phyloP scores from a whole-genome alignment of 139 green algal genomes.

The Zygnema cylindricum region DNA sequence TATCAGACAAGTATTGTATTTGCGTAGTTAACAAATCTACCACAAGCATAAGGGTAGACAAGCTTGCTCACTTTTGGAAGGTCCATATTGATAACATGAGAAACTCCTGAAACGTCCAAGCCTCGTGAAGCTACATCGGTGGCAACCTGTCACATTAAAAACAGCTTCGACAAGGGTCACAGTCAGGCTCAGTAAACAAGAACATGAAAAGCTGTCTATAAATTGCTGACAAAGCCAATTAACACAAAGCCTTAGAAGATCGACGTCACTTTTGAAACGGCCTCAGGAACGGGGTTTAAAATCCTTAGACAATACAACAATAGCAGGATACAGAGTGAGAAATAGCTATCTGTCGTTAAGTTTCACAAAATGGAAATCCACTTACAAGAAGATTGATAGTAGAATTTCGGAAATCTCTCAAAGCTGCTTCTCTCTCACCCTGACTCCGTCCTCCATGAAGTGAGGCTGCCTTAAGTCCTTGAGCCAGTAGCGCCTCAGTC shows the following conservation, averaged over 20 bases:
- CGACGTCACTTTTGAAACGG: too few relatives aligned
- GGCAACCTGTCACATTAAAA: conserved; percentile 63
- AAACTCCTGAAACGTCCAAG: conserved; percentile 69
- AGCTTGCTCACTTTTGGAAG: conserved; percentile 69
- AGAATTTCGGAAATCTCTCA: conserved; percentile 76
- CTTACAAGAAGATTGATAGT: conserved; percentile 64
- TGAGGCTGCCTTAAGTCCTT: conserved; percentile 73
- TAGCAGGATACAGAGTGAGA: too few relatives aligned
- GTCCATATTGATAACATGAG: conserved; percentile 88
- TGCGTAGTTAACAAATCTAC: too few relatives aligned
- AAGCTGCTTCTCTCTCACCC: conserved; percentile 75
- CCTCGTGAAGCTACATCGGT: conserved; percentile 73
- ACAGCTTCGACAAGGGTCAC: not conserved
- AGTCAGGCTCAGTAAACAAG: too few relatives aligned
- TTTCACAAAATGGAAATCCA: not conserved
- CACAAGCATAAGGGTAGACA: too few relatives aligned
- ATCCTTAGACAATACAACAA: too few relatives aligned
- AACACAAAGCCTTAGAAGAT: too few relatives aligned
- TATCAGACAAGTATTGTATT: too few relatives aligned
- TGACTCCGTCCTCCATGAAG: conserved; percentile 82
- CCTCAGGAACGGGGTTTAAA: too few relatives aligned
- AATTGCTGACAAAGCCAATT: too few relatives aligned
- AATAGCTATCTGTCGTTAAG: too few relatives aligned
- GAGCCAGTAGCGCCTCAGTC: conserved; percentile 71
- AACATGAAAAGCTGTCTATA: too few relatives aligned